Evolutionary conservation across 1,284 basidiomycete genomes (phyloP), one percentile per base, ranked within the genome.

Genomic region (Laetiporus sulphureus): DNA sequence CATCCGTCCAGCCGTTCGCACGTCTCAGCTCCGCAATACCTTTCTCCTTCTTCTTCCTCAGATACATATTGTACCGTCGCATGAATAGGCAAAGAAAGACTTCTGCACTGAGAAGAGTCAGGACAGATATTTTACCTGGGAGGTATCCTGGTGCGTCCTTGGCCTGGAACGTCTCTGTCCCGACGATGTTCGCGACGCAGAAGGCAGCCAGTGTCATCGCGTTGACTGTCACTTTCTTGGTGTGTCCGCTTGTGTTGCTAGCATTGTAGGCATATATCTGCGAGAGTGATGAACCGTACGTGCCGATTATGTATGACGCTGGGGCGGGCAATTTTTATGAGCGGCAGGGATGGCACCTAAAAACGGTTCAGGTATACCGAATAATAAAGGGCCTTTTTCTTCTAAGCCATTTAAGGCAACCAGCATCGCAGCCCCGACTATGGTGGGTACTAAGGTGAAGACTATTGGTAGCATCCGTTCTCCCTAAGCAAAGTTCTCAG

Each of bases 181-280:
- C 78, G 29, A 78, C 65, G 36, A 79, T 74, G 49, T 83, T 82
- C 1, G 75, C 75, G 7, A 77, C 49, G 36, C 67, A 71, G 57
- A 83, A 83, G 0, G 73, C 62, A 1, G 70, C 64, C 1, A 83
- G 61, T 0, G 78, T 82, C 62, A 81, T 62, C 1, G 75, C 73
- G 48, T 83, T 82, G 45, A 81, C 66, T 1, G 77, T 47, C 21
- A 65, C 67, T 64, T 83, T 84, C 66, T 84, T 83, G 2, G 79
- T 83, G 40, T 79, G 74, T 2, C 80, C 81, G 32, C 72, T 72
- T 0, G 75, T 81, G 53, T 84, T 83, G 36, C 73, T 75, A 1
- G 78, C 77, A 41, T 81, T 81, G 52, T 79, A 83, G 0, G 77
- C 75, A 48, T 81, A 84, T 15, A 84, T 67, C 0, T 73, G 71